Evolutionary conservation across 306 rosid genomes (phyloP).

Genomic region (Prunus mume): DNA sequence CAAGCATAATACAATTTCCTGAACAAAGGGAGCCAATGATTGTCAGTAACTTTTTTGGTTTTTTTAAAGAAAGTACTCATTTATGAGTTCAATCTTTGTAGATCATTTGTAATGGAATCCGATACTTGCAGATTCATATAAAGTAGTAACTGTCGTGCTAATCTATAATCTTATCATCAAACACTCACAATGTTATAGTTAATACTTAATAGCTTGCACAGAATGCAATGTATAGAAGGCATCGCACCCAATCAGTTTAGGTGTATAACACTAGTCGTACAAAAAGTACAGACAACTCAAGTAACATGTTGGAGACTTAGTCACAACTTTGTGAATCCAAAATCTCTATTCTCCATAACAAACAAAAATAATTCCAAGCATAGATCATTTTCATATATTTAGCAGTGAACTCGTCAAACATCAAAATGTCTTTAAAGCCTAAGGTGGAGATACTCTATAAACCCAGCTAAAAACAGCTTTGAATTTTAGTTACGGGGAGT

Average conservation of each 20-base stretch:
- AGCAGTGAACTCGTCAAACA: not conserved
- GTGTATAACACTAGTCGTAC: not conserved
- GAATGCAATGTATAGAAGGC: not conserved
- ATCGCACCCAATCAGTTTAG: not conserved
- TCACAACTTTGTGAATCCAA: not conserved
- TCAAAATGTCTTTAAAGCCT: not conserved
- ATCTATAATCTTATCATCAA: not conserved
- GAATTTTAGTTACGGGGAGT: not conserved
- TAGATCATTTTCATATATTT: not conserved
- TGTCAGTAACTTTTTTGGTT: not conserved
- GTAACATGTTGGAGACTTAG: not conserved
- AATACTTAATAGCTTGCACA: not conserved
- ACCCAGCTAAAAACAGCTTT: not conserved
- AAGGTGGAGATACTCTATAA: not conserved
- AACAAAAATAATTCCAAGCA: not conserved
- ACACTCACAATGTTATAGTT: not conserved
- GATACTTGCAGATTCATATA: not conserved
- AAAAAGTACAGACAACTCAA: not conserved
- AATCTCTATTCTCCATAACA: not conserved
- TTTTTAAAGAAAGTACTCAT: not conserved
- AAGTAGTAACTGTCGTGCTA: not conserved
- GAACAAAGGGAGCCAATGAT: slow-evolving; percentile 16
- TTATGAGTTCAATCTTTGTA: not conserved
- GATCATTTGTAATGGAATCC: no score
- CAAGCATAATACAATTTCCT: slow-evolving; percentile 76